phyloP scores from a whole-genome alignment of 768 basidiomycete genomes.

The Coprinopsis cinerea region DNA sequence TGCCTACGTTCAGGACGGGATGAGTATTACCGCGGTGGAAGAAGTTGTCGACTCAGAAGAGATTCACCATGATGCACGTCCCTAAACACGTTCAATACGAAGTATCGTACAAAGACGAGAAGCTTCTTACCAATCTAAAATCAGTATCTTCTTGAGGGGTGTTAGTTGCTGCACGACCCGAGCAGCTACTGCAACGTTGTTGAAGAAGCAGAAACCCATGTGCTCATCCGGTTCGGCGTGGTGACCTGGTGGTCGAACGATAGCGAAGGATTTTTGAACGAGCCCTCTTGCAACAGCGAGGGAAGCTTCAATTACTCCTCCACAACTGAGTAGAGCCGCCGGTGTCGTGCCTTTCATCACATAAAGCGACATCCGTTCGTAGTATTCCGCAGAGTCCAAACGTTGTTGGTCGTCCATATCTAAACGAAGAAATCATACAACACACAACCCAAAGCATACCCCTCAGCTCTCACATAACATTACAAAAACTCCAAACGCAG shows the following conservation, averaged over 20 bases:
- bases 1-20: conserved; percentile 47
- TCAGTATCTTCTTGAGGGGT: conserved; percentile 72
- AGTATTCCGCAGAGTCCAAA: conserved; percentile 70
- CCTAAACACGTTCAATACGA: conserved; percentile 37
- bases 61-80: conserved; percentile 87
- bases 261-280: conserved; percentile 85
- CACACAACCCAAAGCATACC: conserved; percentile 15
- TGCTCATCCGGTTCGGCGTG: conserved; percentile 97
- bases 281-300: conserved; percentile 77
- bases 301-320: conserved; percentile 89
- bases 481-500: conserved; percentile 7
- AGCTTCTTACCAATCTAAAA: conserved; percentile 82
- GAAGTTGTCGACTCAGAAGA: not conserved
- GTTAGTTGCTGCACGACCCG: conserved; percentile 72
- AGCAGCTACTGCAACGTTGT: conserved; percentile 93
- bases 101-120: conserved; percentile 7
- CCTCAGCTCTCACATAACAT: conserved; percentile 1
- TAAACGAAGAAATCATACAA: conserved; percentile 25
- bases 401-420: conserved; percentile 75
- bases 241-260: conserved; percentile 96
- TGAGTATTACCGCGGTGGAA: not conserved
- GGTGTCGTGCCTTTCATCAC: conserved; percentile 80
- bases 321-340: conserved; percentile 84
- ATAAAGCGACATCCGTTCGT: conserved; percentile 90
- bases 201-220: conserved; percentile 99